Evolutionary conservation across 768 basidiomycete species (phyloP).

Genomic region (Heimioporus sp.): DNA sequence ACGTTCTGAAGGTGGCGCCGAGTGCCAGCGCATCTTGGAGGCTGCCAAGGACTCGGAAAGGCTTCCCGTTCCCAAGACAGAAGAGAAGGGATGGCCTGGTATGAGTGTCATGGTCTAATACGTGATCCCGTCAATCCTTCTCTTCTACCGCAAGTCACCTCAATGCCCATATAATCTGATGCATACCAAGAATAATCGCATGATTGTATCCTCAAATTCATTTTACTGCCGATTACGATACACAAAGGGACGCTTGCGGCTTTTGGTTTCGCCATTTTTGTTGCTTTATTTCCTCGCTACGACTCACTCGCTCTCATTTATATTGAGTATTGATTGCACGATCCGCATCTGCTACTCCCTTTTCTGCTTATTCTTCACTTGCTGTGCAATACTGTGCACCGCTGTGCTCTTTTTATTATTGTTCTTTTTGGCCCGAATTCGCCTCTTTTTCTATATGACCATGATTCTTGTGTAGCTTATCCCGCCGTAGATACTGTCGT

Average conservation of each 20-base stretch:
- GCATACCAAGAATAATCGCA: constrained; percentile 15
- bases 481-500: constrained; percentile 27
- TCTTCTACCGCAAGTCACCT: constrained; percentile 13
- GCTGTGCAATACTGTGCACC: not conserved
- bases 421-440: not conserved
- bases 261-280: constrained; percentile 17
- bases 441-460: no score
- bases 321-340: constrained; percentile 26
- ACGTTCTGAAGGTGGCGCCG: constrained; percentile 79
- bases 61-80: constrained; percentile 27
- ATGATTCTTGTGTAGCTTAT: constrained; percentile 29
- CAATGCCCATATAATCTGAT: constrained; percentile 26
- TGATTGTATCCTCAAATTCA: constrained; percentile 15
- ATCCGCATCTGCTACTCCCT: constrained; percentile 4
- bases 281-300: constrained; percentile 5
- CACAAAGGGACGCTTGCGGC: constrained; percentile 29
- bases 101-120: constrained; percentile 33
- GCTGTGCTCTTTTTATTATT: constrained; percentile 13
- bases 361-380: not conserved
- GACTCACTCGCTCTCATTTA: constrained; percentile 14
- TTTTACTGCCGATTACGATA: constrained; percentile 23
- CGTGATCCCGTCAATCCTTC: constrained; percentile 4
- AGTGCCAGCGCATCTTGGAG: constrained; percentile 53
- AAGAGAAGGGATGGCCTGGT: constrained; percentile 32
- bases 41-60: constrained; percentile 29